Base-by-base conservation (phyloP, 176 grass and related monocot genomes). In the Panicum miliaceum region DNA sequence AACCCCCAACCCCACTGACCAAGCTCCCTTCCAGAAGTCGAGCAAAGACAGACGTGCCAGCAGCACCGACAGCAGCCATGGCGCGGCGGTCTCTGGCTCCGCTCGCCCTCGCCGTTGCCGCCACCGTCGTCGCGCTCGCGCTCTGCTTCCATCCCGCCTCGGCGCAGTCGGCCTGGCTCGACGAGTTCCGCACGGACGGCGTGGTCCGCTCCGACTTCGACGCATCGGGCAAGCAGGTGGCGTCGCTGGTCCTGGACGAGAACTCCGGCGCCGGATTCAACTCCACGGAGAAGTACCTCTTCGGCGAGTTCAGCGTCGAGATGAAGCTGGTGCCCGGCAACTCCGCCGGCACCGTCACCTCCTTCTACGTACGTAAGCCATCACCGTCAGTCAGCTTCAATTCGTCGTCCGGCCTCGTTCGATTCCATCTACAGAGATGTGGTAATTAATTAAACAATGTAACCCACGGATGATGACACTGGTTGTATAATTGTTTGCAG, bases 211-310 rank as follows among this genome's bases (percentile, higher is more conserved):
- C 8, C 0, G 2, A 32, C 10, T 34, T 48, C 42, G 76, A 79
- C 76, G 25, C 8, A 5, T 48, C 76, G 0, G 76, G 76, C 0
- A 2, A 46, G 76, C 42, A 64, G 10, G 76, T 79, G 41, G 76
- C 61, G 41, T 64, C 76, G 76, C 76, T 79, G 2, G 18, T 62
- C 76, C 76, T 79, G 25, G 59, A 79, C 76, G 9, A 1, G 9
- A 10, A 0, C 16, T 79, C 76, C 0, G 76, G 76, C 16, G 76
- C 76, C 9, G 59, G 76, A 41, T 64, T 79, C 76, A 64, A 64
- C 59, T 79, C 76, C 76, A 46, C 42, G 11, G 19, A 61, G 7
- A 54, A 78, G 22, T 80, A 80, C 78, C 60, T 66, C 29, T 80
- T 65, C 46, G 78, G 78, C 26, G 62, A 4, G 43, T 80, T 80